Evolutionary conservation across 305 asterid genomes (phyloP).

Genomic region (Solanum hybrid): DNA sequence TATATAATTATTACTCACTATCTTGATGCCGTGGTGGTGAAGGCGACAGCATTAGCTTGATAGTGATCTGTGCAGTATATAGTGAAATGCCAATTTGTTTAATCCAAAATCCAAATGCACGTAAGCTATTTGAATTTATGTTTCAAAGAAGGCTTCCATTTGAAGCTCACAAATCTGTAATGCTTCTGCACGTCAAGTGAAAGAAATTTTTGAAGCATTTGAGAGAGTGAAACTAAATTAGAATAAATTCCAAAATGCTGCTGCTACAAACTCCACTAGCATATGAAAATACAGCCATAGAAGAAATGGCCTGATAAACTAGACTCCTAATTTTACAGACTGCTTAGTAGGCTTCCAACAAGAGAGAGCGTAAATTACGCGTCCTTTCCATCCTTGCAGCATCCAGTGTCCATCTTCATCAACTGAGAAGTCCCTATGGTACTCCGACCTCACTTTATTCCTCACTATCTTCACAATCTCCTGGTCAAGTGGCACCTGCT

Average conservation of each 20-base stretch:
- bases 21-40: not conserved
- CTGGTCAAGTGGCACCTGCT: conserved; percentile 10
- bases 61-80: not conserved
- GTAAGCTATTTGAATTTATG: not conserved
- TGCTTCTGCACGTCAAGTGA: not conserved
- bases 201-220: not conserved
- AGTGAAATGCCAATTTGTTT: not conserved
- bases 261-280: not conserved
- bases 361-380: conserved; percentile 17
- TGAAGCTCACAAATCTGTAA: not conserved
- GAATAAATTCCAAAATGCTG: not conserved
- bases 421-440: conserved; percentile 15
- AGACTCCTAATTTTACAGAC: not conserved
- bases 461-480: conserved; percentile 11
- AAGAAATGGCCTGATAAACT: not conserved
- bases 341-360: conserved; percentile 16
- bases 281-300: not conserved
- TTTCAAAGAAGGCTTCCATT: not conserved
- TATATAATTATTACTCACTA: not conserved
- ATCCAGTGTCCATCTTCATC: conserved; percentile 23
- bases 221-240: not conserved
- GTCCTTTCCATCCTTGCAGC: conserved; percentile 25
- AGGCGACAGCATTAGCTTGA: not conserved
- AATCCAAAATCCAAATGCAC: not conserved
- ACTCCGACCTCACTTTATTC: conserved; percentile 11